phyloP scores from a whole-genome alignment of 768 basidiomycete species.

The Tulasnella sp. region DNA sequence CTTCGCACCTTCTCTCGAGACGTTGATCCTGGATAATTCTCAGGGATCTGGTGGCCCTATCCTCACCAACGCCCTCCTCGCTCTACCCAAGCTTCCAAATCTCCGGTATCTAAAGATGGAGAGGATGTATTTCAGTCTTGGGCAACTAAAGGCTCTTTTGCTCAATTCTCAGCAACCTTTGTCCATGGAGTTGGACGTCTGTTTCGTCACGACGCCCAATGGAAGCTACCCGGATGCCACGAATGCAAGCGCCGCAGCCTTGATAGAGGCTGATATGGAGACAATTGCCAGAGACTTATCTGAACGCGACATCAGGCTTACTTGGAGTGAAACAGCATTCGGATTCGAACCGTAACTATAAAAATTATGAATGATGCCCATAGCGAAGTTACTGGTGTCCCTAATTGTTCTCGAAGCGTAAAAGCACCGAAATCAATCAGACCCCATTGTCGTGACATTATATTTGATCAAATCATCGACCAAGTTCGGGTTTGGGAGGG shows the following conservation, averaged over 20 bases:
- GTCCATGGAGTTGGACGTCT: not conserved
- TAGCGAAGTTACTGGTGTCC: not conserved
- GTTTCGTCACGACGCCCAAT: not conserved
- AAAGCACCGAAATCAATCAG: not conserved
- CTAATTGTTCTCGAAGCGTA: no score
- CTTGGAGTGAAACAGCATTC: not conserved
- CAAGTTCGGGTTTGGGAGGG: not conserved
- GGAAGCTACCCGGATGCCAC: not conserved
- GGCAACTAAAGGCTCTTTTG: not conserved
- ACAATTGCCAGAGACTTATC: not conserved
- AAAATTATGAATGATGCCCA: not conserved
- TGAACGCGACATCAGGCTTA: not conserved
- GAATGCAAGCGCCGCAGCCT: not conserved
- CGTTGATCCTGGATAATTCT: not conserved
- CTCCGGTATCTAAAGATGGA: not conserved
- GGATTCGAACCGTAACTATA: not conserved
- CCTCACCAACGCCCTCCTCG: not conserved
- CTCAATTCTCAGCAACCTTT: not conserved
- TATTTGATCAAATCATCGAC: not conserved
- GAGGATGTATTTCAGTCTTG: not conserved
- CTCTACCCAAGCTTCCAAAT: not conserved
- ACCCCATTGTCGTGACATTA: not conserved
- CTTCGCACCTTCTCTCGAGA: not conserved
- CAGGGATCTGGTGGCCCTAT: not conserved
- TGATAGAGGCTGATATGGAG: not conserved